Conservation (phyloP, 2,329 filamentous ascomycete genomes). For the Acrodontium crateriforme region DNA sequence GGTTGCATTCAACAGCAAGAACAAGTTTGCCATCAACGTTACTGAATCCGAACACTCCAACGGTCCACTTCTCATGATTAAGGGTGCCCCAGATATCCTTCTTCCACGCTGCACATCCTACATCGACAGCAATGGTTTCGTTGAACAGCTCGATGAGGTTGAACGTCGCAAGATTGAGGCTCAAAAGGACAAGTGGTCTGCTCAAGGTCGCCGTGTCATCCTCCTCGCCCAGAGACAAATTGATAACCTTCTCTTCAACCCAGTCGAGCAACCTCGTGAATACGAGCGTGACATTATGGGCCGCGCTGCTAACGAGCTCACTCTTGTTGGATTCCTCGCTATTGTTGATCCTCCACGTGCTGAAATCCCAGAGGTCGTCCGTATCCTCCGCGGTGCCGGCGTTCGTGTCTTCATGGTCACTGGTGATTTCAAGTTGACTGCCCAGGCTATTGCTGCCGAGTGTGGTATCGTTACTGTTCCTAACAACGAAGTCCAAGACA, state of each 20-base stretch:
- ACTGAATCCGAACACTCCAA: conserved; percentile 29
- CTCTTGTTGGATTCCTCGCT: conserved; percentile 42
- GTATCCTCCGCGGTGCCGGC: conserved; percentile 53
- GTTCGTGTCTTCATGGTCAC: conserved; percentile 75
- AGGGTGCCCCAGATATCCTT: conserved; percentile 64
- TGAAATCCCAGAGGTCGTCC: conserved; percentile 45
- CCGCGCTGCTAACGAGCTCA: conserved; percentile 34
- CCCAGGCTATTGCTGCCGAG: conserved; percentile 56
- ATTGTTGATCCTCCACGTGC: conserved; percentile 47
- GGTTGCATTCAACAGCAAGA: conserved; percentile 64
- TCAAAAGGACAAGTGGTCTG: conserved; percentile 55
- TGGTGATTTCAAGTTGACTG: conserved; percentile 63
- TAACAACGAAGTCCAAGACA: conserved; percentile 36
- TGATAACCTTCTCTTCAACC: conserved; percentile 43
- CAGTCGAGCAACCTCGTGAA: conserved; percentile 37
- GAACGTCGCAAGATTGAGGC: conserved; percentile 40
- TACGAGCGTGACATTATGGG: conserved; percentile 43
- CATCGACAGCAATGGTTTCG: conserved; percentile 41
- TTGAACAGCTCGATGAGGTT: conserved; percentile 38
- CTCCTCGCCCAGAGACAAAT: conserved; percentile 44
- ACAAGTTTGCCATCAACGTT: conserved; percentile 65
- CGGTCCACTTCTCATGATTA: conserved; percentile 49
- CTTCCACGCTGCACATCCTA: conserved; percentile 48
- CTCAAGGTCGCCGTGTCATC: conserved; percentile 54
- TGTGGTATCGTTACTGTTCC: conserved; percentile 54